These are phyloP conservation scores for Medicago ruthenica DNA, from an alignment of 306 rosid species.

Conservation along the genomic window DNA sequence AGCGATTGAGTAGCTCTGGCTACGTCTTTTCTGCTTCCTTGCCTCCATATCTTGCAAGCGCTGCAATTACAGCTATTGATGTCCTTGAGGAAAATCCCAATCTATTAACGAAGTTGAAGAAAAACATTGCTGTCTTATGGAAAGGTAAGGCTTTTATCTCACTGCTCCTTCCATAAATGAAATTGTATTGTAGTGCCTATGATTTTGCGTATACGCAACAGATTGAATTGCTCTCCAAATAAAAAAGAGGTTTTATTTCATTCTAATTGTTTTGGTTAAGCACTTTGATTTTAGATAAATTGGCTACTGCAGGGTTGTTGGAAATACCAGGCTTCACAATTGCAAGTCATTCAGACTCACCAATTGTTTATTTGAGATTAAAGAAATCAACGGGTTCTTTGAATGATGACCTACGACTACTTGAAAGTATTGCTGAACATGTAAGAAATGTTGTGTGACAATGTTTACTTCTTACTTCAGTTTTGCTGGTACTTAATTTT, in stretches of 20 bases:
- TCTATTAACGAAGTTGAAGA: conserved; percentile 73
- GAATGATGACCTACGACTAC: conserved; percentile 68
- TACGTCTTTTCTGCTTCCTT: conserved; percentile 97
- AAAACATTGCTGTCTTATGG: conserved; percentile 64
- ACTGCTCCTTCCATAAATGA: conserved; percentile 8
- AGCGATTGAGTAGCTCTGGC: conserved; percentile 97
- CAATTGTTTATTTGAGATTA: conserved; percentile 81
- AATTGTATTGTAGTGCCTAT: conserved; percentile 15
- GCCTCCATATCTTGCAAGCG: conserved; percentile 95
- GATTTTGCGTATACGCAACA: conserved; percentile 2
- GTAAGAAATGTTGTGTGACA: conserved; percentile 56
- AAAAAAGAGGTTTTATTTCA: neutral
- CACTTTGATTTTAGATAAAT: conserved; percentile 27
- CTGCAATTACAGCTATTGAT: conserved; percentile 91
- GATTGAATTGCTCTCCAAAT: conserved; percentile 4
- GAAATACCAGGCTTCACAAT: conserved; percentile 64
- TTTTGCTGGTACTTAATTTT: conserved; percentile 40
- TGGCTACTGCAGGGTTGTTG: conserved; percentile 71
- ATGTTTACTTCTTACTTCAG: neutral
- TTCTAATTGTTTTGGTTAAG: conserved; percentile 1
- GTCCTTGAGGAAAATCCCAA: conserved; percentile 84
- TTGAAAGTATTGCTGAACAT: conserved; percentile 66
- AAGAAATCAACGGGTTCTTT: conserved; percentile 70
- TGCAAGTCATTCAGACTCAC: conserved; percentile 82
- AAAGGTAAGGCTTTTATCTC: conserved; percentile 64